Percentiles rank a stretch among this genome's conserved stretches.
Conservation (phyloP, 2,329 filamentous ascomycete species). For the Colletotrichum musae region DNA sequence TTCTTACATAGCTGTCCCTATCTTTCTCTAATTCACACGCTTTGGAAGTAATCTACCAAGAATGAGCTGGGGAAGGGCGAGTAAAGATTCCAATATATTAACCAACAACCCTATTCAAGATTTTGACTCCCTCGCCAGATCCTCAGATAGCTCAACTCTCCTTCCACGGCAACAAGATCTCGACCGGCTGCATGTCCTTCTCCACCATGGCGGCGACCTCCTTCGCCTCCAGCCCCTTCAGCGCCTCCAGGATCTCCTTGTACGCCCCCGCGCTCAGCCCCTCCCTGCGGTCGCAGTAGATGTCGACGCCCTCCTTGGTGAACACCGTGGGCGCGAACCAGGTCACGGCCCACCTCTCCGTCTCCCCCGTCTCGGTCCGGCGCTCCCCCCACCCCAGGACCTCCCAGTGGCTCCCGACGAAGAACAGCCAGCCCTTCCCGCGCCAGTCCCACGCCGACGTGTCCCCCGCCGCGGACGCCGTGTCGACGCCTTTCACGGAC, state of each 20-base stretch:
- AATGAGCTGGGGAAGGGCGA: no score
- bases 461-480: slow-evolving; percentile 49
- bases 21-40: no score
- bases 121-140: background rate
- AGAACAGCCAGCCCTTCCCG: slow-evolving; percentile 80
- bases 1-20: no score
- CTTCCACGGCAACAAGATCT: slow-evolving; percentile 67
- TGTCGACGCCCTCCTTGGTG: slow-evolving; percentile 84
- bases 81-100: background rate
- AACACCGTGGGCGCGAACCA: slow-evolving; percentile 89
- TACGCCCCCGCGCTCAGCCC: slow-evolving; percentile 73
- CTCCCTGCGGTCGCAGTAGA: slow-evolving; percentile 77
- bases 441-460: slow-evolving; percentile 79
- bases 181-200: slow-evolving; percentile 65
- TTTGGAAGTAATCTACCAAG: no score
- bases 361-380: slow-evolving; percentile 53
- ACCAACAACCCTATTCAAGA: background rate
- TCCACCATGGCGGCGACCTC: slow-evolving; percentile 67
- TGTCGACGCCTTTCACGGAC: slow-evolving; percentile 77
- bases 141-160: slow-evolving; percentile 40
- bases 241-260: slow-evolving; percentile 66
- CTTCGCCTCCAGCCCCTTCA: slow-evolving; percentile 68
- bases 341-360: slow-evolving; percentile 82
- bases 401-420: slow-evolving; percentile 86
- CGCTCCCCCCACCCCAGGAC: slow-evolving; percentile 80